phyloP scores from a whole-genome alignment of 257 asterid species.

The Scutellaria minor region DNA sequence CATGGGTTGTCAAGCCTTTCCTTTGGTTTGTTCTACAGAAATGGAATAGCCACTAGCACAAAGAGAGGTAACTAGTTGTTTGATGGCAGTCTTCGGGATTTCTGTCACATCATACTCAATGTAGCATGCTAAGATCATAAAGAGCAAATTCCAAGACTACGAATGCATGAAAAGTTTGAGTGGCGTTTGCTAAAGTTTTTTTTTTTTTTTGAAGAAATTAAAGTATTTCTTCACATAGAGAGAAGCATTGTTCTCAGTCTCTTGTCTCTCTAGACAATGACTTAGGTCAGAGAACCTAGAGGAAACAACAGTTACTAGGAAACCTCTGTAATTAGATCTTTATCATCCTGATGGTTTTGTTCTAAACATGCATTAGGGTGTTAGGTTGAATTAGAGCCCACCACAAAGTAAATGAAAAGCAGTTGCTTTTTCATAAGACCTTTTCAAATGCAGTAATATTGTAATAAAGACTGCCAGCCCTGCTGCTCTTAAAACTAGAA shows the following conservation, averaged over 20 bases:
- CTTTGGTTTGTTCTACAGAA: neutral
- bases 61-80: neutral
- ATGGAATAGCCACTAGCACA: neutral
- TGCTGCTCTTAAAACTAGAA: slow-evolving; percentile 21
- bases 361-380: neutral
- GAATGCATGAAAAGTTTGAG: neutral
- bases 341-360: neutral
- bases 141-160: neutral
- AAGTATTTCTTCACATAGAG: neutral
- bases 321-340: slow-evolving; percentile 4
- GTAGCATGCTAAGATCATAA: too few species aligned
- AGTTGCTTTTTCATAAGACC: slow-evolving; percentile 1
- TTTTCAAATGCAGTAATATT: slow-evolving; percentile 18
- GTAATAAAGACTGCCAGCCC: neutral
- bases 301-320: neutral
- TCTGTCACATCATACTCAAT: too few species aligned
- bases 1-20: neutral
- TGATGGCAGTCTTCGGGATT: neutral
- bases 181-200: neutral
- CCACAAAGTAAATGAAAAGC: slow-evolving; percentile 5
- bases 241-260: slow-evolving; percentile 12
- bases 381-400: slow-evolving; percentile 13
- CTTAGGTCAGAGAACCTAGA: slow-evolving; percentile 14
- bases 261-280: neutral
- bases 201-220: neutral